Evolutionary conservation across 2,329 filamentous ascomycete genomes (phyloP), one percentile per base, ranked within the genome.

Genomic region (Colletotrichum phormii): DNA sequence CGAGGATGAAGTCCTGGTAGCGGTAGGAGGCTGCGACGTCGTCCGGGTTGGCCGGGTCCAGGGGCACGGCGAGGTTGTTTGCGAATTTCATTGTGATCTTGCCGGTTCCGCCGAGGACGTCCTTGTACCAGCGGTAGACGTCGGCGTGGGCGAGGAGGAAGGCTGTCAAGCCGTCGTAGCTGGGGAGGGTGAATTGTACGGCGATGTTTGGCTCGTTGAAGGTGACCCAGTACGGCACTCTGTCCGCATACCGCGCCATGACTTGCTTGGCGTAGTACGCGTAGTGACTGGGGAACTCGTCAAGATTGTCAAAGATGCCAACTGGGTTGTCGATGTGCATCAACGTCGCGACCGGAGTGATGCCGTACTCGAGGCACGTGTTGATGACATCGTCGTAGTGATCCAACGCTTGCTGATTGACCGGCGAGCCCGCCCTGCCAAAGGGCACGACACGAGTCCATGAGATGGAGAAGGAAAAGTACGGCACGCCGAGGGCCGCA

Each of bases 331-430:
- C 87, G n/a, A 85, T 86, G 74, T 89, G 87, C 42, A 86, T 80
- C 0, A 89, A 79, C 0, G 86, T 87, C 0, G 87, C 81, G 6
- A 82, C 79, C 0, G 88, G 88, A 1, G 82, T 80, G 81, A 89
- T 86, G 13, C 86, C 87, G 64, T 87, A 84, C 33, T 84, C 82
- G 0, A 89, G 73, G 57, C 85, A 81, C 8, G 83, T 87, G 60
- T 87, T 81, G 75, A 89, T 88, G 9, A 89, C 80, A 71, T 89
- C 86, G 71, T 89, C 84, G 74, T 89, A 90, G 75, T 89, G 87
- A 9, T 85, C 82, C 8, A 89, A 81, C 1, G 82, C 88, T 63
- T 86, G 79, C 64, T 86, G 78, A 67, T 89, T 89, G 3, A 89
- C 84, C 0, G 87, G 88, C 0, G 87, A 85, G 0, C 85, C 85